A percentile compares a stretch with the other conserved stretches of the same genome.
These are phyloP conservation scores for Zalaria sp. DNA, from an alignment of 2,329 filamentous ascomycete genomes.

Conservation along the genomic window DNA sequence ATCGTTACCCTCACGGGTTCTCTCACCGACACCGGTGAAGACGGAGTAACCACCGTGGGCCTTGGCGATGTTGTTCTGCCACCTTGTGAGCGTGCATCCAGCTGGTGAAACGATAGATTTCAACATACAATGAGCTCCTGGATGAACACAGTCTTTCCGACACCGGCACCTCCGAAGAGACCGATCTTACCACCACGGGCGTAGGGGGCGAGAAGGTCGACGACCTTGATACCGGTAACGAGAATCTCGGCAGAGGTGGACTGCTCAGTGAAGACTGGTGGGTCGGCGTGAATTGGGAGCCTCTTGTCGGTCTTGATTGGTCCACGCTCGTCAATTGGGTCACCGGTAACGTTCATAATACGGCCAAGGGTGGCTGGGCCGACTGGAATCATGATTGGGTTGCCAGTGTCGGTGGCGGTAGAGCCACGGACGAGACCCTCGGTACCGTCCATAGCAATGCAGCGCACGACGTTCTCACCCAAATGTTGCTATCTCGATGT, in stretches of 20 bases:
- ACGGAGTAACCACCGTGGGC: slow-evolving; percentile 99
- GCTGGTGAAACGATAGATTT: background rate
- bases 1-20: slow-evolving; percentile 99
- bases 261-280: slow-evolving; percentile 87
- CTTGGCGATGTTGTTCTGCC: slow-evolving; percentile 98
- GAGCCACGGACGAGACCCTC: slow-evolving; percentile 96
- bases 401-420: slow-evolving; percentile 74
- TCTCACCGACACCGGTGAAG: slow-evolving; percentile 99
- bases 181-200: slow-evolving; percentile 99
- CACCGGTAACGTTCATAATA: slow-evolving; percentile 99
- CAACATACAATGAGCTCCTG: slow-evolving; percentile 83
- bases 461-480: slow-evolving; percentile 96
- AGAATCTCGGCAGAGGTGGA: slow-evolving; percentile 93
- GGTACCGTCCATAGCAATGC: slow-evolving; percentile 99
- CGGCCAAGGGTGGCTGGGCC: slow-evolving; percentile 86
- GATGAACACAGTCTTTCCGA: slow-evolving; percentile 99
- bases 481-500: slow-evolving; percentile 70
- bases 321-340: slow-evolving; percentile 98
- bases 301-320: slow-evolving; percentile 88
- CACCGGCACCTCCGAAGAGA: slow-evolving; percentile 99
- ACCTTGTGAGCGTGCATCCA: slow-evolving; percentile 1
- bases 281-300: slow-evolving; percentile 85
- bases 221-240: slow-evolving; percentile 99
- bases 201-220: slow-evolving; percentile 96
- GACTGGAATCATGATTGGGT: slow-evolving; percentile 93